Evolutionary conservation across 768 basidiomycete species (phyloP), one percentile per base, ranked within the genome.

Genomic region (Rhodotorula kratochvilovae): DNA sequence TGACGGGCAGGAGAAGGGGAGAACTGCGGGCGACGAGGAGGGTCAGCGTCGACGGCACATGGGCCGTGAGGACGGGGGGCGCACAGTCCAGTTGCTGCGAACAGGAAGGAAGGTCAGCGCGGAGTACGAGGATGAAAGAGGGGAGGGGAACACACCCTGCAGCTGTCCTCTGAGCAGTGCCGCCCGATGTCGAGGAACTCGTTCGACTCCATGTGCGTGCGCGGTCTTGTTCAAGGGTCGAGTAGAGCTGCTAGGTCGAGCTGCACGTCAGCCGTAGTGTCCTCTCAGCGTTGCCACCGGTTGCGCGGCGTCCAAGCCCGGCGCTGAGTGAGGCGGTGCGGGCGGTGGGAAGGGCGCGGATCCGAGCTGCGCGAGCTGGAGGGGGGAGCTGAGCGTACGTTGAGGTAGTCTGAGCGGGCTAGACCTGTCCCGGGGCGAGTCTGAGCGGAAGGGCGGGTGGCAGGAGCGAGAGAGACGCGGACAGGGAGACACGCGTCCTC

Each of bases 141-240:
- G 39, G 19, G 5, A 13, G 7, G 45, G 19, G 43, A 35, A 48
- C 25, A 29, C 58, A 59, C 58, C 11, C 35, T 43, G 57, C 70
- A 71, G 7, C 35, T 58, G 6, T 42, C 27, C 23, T 67, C 66
- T 1, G 53, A 53, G 73, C 73, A 74, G 59, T 74, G 73, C 11
- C 57, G 36, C 0, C 71, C 63, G 73, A 78, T 42, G 72, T 72
- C 53, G 79, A 81, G 66, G 76, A 76, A 43, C 71, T 53, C 27
- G 45, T 79, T 51, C 27, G 58, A 59, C 7, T 59, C 19, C 58
- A 59, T 59, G 12, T n/a, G 33, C 17, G 76, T 81, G 56, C 42
- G 63, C 16, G 35, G 66, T 19, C n/a, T n/a, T n/a, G n/a, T n/a
- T n/a, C n/a, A n/a, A n/a, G n/a, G n/a, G n/a, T n/a, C n/a, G n/a